Conservation (phyloP, 306 rosid genomes). For the Cucumis cinereus region DNA sequence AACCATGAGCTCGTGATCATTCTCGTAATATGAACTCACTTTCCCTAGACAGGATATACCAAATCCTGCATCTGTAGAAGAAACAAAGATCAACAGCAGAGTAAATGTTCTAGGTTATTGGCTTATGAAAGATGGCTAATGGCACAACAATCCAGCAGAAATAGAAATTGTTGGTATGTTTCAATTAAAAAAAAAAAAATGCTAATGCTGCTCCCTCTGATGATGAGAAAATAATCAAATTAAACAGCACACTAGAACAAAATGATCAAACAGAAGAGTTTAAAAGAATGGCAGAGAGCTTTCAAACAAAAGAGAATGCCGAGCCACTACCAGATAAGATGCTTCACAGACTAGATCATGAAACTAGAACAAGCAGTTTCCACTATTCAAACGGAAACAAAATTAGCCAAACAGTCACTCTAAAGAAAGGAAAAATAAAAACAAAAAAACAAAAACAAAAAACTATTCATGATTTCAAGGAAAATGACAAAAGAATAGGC, state of each 20-base stretch:
- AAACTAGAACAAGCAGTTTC: background rate
- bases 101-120: background rate
- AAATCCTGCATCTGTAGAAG: slow-evolving; percentile 52
- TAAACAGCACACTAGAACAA: background rate
- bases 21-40: slow-evolving; percentile 45
- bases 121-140: background rate
- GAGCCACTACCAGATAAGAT: background rate
- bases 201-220: background rate
- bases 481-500: background rate
- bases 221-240: background rate
- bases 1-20: slow-evolving; percentile 64
- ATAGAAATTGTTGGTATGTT: background rate
- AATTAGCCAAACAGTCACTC: background rate
- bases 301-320: background rate
- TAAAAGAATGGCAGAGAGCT: background rate
- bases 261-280: background rate
- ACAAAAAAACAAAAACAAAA: background rate
- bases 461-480: background rate
- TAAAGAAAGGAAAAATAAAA: background rate
- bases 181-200: no score
- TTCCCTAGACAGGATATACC: slow-evolving; percentile 69
- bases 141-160: background rate
- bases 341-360: background rate
- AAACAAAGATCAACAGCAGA: background rate
- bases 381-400: background rate